Percentiles rank a stretch among this genome's conserved stretches.
These are phyloP conservation scores for Blastobotrys niveus DNA, from an alignment of 1,139 yeast species.

Conservation along the genomic window DNA sequence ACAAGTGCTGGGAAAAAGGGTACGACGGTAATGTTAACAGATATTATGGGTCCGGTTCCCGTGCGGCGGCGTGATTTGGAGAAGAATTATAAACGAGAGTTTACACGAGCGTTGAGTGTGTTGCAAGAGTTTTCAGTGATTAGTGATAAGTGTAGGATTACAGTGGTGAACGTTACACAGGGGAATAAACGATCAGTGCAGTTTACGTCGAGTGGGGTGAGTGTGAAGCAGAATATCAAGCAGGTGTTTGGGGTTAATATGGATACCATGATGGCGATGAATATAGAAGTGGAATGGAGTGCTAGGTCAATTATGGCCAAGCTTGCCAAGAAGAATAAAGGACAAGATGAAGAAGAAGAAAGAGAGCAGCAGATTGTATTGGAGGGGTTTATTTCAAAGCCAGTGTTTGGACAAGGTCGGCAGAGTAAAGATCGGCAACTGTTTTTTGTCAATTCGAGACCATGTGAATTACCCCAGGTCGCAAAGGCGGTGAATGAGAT, in stretches of 20 bases:
- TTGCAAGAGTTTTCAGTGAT: slow-evolving; percentile 68
- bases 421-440: slow-evolving; percentile 69
- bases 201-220: slow-evolving; percentile 37
- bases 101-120: slow-evolving; percentile 54
- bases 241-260: slow-evolving; percentile 66
- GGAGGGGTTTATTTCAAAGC: slow-evolving; percentile 66
- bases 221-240: slow-evolving; percentile 51
- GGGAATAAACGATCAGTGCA: slow-evolving; percentile 46
- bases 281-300: slow-evolving; percentile 23
- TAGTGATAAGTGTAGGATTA: slow-evolving; percentile 50
- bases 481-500: slow-evolving; percentile 62
- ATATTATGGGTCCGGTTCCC: slow-evolving; percentile 53
- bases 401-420: slow-evolving; percentile 73
- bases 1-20: slow-evolving; percentile 43
- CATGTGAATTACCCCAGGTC: slow-evolving; percentile 55
- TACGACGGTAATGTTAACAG: slow-evolving; percentile 45
- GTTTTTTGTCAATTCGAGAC: slow-evolving; percentile 68
- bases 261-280: slow-evolving; percentile 50
- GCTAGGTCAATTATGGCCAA: slow-evolving; percentile 12
- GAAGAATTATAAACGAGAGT: slow-evolving; percentile 66
- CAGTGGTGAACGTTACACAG: slow-evolving; percentile 49
- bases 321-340: neutral
- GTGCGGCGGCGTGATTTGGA: slow-evolving; percentile 66
- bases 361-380: slow-evolving; percentile 10
- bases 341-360: slow-evolving; percentile 9